phyloP scores from a whole-genome alignment of 2,329 filamentous ascomycete species.

The Akanthomyces muscarius region DNA sequence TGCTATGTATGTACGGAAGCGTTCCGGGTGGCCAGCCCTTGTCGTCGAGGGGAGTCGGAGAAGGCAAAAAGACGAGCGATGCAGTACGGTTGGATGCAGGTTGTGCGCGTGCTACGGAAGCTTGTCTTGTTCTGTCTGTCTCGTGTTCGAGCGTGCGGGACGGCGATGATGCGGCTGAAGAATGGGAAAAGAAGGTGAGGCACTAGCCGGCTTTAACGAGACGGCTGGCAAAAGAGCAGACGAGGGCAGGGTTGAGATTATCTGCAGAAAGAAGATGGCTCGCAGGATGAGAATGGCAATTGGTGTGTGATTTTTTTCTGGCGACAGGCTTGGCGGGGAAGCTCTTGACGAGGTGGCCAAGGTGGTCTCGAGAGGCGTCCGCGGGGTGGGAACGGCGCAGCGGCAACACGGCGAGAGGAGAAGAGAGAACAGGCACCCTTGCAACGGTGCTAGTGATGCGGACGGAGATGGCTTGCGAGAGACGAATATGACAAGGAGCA shows the following conservation, averaged over 20 bases:
- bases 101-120: neutral
- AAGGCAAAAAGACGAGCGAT: neutral
- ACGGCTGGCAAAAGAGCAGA: neutral
- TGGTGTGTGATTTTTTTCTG: neutral
- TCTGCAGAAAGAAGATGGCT: neutral
- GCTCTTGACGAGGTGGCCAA: neutral
- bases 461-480: neutral
- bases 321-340: conserved; percentile 7
- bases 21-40: conserved; percentile 6
- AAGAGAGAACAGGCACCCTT: neutral
- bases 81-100: neutral
- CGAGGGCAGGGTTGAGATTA: neutral
- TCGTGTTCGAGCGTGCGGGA: neutral
- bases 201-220: conserved; percentile 13
- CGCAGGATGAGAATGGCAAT: neutral
- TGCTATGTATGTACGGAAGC: conserved; percentile 6
- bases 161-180: conserved; percentile 8
- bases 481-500: neutral
- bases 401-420: neutral
- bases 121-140: neutral
- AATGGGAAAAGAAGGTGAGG: neutral
- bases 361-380: neutral
- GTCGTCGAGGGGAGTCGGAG: neutral
- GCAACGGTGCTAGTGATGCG: neutral
- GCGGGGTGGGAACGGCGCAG: neutral